Evolutionary conservation across 148 eudicot species (phyloP), one percentile per base, ranked within the genome.

Genomic region (Rhododendron ovatum): DNA sequence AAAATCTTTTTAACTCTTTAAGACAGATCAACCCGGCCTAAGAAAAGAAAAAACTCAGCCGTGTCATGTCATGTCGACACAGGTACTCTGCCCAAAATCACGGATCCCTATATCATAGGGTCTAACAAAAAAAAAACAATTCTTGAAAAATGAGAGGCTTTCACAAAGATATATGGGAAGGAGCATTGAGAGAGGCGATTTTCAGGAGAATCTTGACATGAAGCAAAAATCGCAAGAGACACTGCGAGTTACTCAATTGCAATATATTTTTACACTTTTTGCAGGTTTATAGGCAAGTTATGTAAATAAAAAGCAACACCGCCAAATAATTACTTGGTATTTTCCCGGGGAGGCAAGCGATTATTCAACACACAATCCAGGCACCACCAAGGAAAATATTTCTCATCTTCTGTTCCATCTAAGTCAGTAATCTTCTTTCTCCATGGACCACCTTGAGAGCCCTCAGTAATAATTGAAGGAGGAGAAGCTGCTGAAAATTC

Each of bases 391-490:
- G 99, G 99, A 80, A 98, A 93, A 85, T 92, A 93, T 90, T 95
- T 98, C 86, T 98, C 99, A 85, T 95, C 99, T 92, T 98, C 99
- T 73, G 92, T 90, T 88, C 99, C 99, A 85, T 92, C 94, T 43
- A 98, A 88, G 86, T 93, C 96, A 2, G 96, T 94, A 85, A 93
- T 95, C 89, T 94, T 98, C 89, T 95, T 98, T 84, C 99, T 93
- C 99, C 98, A 98, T 5, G 93, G 93, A 69, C 98, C 98, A 80
- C 98, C 93, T 84, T 94, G 96, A 83, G 96, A 91, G 74, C 99
- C 99, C 93, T 98, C 99, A 0, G 98, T 95, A 77, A 95, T 92
- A 88, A 94, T 90, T 24, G 99, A 98, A 87, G 99, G 99, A 87
- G 99, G 95, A 59, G 89, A 91, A 87, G 84, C 89, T n/a, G 91